A percentile compares a stretch with the other conserved stretches of the same genome.
Conservation (phyloP, 495 filamentous ascomycete genomes). For the Clohesyomyces aquaticus region DNA sequence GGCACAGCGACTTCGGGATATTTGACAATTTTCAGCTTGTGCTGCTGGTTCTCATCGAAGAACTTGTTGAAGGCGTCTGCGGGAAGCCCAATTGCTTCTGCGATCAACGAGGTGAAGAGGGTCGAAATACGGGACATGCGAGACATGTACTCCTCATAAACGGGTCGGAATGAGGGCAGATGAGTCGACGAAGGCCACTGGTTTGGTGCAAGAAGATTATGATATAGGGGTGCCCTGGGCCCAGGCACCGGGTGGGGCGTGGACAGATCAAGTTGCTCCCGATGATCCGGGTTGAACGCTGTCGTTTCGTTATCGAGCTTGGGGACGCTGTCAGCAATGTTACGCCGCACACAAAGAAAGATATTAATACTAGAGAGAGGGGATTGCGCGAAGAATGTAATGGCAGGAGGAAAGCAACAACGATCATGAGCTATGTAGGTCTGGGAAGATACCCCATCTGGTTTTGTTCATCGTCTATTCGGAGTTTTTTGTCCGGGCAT, state of each 20-base stretch:
- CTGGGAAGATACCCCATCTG: slow-evolving; percentile 21
- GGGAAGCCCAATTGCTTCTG: slow-evolving; percentile 81
- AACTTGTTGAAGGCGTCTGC: slow-evolving; percentile 76
- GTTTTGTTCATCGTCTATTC: background rate
- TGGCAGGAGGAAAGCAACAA: slow-evolving; percentile 9
- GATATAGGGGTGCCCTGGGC: slow-evolving; percentile 68
- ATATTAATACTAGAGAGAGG: slow-evolving; percentile 5
- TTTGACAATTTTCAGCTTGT: slow-evolving; percentile 92
- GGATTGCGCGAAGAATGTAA: slow-evolving; percentile 13
- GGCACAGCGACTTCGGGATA: slow-evolving; percentile 68
- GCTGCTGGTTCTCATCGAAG: slow-evolving; percentile 79
- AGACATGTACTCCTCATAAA: slow-evolving; percentile 74
- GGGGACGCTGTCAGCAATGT: background rate
- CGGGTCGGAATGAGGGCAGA: slow-evolving; percentile 72
- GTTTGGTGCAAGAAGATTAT: slow-evolving; percentile 81
- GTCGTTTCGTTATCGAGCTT: slow-evolving; percentile 52
- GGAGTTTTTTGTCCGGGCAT: background rate
- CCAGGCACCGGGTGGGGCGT: slow-evolving; percentile 71
- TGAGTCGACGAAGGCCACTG: slow-evolving; percentile 78
- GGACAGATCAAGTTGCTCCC: slow-evolving; percentile 91
- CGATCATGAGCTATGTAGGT: slow-evolving; percentile 6
- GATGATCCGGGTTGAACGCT: slow-evolving; percentile 57
- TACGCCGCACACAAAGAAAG: background rate
- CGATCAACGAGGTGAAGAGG: slow-evolving; percentile 81
- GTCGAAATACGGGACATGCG: slow-evolving; percentile 71